A percentile compares a stretch with the other conserved stretches of the same genome.
These are phyloP conservation scores for Annona cherimola DNA, from an alignment of 164 flowering plant species.

Conservation along the genomic window DNA sequence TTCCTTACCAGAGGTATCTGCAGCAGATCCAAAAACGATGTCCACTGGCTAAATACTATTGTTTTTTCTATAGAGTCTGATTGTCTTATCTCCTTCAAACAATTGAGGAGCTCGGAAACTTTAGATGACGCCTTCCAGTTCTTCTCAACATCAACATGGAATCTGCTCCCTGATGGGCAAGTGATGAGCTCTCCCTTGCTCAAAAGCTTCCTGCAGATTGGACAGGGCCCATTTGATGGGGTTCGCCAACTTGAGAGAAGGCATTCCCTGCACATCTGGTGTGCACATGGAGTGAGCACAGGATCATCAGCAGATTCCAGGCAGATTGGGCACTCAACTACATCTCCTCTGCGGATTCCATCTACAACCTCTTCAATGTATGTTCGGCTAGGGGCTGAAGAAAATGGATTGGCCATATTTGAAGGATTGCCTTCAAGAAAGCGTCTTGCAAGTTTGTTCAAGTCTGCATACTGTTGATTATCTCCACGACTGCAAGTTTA, in stretches of 20 bases:
- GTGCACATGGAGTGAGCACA: slow-evolving; percentile 76
- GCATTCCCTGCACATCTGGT: slow-evolving; percentile 80
- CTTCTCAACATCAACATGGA: slow-evolving; percentile 51
- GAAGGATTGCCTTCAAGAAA: slow-evolving; percentile 40
- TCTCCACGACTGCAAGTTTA: slow-evolving; percentile 52
- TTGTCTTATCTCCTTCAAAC: slow-evolving; percentile 34
- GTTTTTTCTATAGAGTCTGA: slow-evolving; percentile 56
- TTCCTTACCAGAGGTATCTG: slow-evolving; percentile 52
- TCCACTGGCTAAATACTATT: slow-evolving; percentile 86
- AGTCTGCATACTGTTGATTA: slow-evolving; percentile 49
- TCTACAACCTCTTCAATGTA: slow-evolving; percentile 77
- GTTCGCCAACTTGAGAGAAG: slow-evolving; percentile 64
- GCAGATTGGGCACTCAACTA: slow-evolving; percentile 76
- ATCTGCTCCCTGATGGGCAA: slow-evolving; percentile 59
- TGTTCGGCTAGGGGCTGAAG: slow-evolving; percentile 39
- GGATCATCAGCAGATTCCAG: slow-evolving; percentile 73
- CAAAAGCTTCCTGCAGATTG: slow-evolving; percentile 53
- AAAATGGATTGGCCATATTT: slow-evolving; percentile 9
- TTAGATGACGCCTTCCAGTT: slow-evolving; percentile 77
- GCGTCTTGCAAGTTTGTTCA: slow-evolving; percentile 49
- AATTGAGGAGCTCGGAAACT: slow-evolving; percentile 49
- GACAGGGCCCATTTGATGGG: slow-evolving; percentile 47
- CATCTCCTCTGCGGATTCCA: slow-evolving; percentile 47
- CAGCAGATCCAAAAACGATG: slow-evolving; percentile 72
- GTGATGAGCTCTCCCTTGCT: slow-evolving; percentile 57